Percentiles rank a stretch among this genome's conserved stretches.
phyloP scores from a whole-genome alignment of 352 stramenopile genomes.

The Blastocystis sp. region DNA sequence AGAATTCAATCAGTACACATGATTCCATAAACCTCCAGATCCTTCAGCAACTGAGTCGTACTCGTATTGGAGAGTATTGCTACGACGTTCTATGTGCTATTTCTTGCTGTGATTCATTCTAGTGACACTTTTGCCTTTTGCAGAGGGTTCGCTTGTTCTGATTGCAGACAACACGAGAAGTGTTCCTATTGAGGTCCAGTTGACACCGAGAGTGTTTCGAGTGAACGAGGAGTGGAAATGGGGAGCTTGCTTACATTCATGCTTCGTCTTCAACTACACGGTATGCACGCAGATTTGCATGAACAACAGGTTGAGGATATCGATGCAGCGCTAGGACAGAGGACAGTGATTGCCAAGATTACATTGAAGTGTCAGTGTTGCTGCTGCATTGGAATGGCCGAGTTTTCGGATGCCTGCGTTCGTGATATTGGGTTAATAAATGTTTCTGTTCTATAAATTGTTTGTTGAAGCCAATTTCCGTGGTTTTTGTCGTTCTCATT shows the following conservation, averaged over 20 bases:
- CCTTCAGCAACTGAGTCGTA: not conserved
- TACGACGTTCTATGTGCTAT: not conserved
- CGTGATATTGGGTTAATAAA: not conserved
- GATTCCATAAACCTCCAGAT: not conserved
- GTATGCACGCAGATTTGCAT: not conserved
- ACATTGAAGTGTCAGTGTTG: not conserved
- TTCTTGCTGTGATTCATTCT: not conserved
- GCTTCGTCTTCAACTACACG: constrained; percentile 1
- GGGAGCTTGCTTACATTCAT: not conserved
- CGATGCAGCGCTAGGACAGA: no score
- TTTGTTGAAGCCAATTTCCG: not conserved
- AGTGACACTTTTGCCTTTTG: not conserved
- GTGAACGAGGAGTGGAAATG: not conserved
- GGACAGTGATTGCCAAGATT: not conserved
- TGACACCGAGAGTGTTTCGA: not conserved
- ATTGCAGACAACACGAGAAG: not conserved
- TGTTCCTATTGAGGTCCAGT: not conserved
- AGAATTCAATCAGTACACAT: not conserved
- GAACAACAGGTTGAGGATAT: no score
- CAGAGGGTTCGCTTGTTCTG: not conserved
- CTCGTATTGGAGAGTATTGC: constrained; percentile 35
- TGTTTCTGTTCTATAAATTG: not conserved
- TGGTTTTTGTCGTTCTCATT: not conserved
- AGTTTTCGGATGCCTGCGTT: not conserved
- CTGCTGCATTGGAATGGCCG: not conserved